Base-by-base conservation (phyloP, 1,284 basidiomycete genomes). In the Malassezia vespertilionis region DNA sequence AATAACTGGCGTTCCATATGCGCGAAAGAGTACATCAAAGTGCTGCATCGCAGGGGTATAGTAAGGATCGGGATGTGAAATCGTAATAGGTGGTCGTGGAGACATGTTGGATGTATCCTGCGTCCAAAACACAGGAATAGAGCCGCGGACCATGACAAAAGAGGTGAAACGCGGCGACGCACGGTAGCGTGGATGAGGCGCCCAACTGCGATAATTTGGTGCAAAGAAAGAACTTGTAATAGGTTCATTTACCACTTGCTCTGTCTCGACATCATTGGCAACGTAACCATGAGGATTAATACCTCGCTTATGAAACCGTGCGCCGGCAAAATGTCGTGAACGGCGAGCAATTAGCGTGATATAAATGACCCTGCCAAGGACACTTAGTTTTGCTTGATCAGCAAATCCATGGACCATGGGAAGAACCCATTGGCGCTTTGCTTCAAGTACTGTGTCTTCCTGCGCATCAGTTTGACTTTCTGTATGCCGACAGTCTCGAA, bases 261-360 rank as follows among this genome's bases (percentile, higher is more conserved):
- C 93, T 0, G 90, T 96, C 72, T 99, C 93, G 2, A 99, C 93
- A 72, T 97, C 93, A 63, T 99, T 99, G 1, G 91, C 93, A 2
- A 97, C 93, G 65, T 95, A 86, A 2, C 93, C 93, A 5, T 56
- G 37, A 57, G 90, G 84, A 62, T 95, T 90, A 17, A 90, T 86
- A 1, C 93, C 93, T 46, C 93, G 79, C 54, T 91, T 96, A 24
- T 96, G 74, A 74, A 93, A 99, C 21, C 93, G 79, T 2, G 90
- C 89, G 17, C 93, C 93, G 10, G 93, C 93, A 72, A 86, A 95
- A 72, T 95, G 88, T 0, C 93, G 79, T 5, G 91, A 96, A 33
- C 93, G 76, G 3, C 93, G 79, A 0, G 90, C 93, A 43, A 99
- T 91, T 11, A 99, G 75, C 0, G 89, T 95, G 3, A 96, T 80